These are phyloP conservation scores for Albizia julibrissin DNA, from an alignment of 306 rosid genomes.

Conservation along the genomic window DNA sequence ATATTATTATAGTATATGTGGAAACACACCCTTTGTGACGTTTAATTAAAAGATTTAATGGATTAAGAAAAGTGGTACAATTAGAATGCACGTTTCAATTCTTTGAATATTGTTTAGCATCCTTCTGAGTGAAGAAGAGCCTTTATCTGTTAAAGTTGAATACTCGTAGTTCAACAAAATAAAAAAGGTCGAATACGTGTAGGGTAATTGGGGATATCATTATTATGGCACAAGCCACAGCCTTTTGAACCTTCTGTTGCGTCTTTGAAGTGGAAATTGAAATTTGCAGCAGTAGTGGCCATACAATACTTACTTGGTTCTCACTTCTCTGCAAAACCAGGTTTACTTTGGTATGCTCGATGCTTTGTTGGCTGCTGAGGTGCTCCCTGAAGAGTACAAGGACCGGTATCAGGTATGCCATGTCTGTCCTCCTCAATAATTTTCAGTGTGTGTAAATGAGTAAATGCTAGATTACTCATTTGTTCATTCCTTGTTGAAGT, in stretches of 20 bases:
- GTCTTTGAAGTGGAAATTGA: not conserved
- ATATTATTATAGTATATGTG: not conserved
- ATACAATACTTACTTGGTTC: conserved; percentile 32
- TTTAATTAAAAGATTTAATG: conserved; percentile 12
- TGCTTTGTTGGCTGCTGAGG: conserved; percentile 94
- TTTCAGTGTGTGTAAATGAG: not conserved
- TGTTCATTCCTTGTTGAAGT: conserved; percentile 29
- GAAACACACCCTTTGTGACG: conserved; percentile 5
- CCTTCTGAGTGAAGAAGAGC: not conserved
- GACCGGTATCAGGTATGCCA: conserved; percentile 67
- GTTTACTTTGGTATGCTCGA: conserved; percentile 99
- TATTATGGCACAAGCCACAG: not conserved
- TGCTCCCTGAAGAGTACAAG: conserved; percentile 91
- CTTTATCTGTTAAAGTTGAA: conserved; percentile 1
- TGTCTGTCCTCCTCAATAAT: not conserved
- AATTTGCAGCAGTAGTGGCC: not conserved
- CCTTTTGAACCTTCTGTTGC: conserved; percentile 1
- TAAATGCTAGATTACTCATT: conserved; percentile 16
- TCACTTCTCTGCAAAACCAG: conserved; percentile 42
- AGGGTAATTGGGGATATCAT: conserved; percentile 5
- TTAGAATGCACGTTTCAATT: conserved; percentile 3
- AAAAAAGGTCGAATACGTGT: not conserved
- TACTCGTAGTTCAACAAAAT: not conserved
- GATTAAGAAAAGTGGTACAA: conserved; percentile 16
- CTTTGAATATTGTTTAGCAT: not conserved